phyloP scores from a whole-genome alignment of 148 eudicot species.

The Vaccinium vitisidaea region DNA sequence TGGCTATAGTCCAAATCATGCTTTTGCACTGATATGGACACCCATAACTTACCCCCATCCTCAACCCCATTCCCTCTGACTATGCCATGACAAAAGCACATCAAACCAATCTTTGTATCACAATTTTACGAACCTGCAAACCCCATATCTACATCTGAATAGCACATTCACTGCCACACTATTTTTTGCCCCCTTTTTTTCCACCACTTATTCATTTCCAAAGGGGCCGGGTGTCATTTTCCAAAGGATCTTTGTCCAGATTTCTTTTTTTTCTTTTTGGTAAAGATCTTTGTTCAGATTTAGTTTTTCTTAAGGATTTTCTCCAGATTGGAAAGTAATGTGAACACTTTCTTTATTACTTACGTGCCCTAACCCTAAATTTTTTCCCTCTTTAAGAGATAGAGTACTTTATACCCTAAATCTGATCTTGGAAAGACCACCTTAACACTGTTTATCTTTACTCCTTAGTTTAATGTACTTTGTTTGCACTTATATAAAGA shows the following conservation, averaged over 20 bases:
- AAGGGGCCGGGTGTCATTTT: background rate
- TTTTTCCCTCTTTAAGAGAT: background rate
- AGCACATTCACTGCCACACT: background rate
- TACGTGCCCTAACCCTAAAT: background rate
- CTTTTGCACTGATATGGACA: background rate
- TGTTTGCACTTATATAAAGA: background rate
- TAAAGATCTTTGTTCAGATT: background rate
- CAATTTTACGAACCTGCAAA: no score
- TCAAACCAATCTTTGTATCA: background rate
- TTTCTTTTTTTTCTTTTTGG: background rate
- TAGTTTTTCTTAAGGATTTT: no score
- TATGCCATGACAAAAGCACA: background rate
- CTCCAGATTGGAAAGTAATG: background rate
- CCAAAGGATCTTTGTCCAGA: background rate
- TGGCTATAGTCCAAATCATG: no score
- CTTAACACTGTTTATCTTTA: background rate
- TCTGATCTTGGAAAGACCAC: background rate
- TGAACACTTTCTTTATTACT: background rate
- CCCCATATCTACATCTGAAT: background rate
- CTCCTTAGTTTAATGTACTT: background rate
- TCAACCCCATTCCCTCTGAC: background rate
- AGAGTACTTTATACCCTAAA: background rate
- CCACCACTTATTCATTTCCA: background rate
- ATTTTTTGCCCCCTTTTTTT: background rate
- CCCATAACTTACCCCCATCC: slow-evolving; percentile 11